These are phyloP conservation scores for Postia placenta DNA, from an alignment of 768 basidiomycete species.

Conservation along the genomic window DNA sequence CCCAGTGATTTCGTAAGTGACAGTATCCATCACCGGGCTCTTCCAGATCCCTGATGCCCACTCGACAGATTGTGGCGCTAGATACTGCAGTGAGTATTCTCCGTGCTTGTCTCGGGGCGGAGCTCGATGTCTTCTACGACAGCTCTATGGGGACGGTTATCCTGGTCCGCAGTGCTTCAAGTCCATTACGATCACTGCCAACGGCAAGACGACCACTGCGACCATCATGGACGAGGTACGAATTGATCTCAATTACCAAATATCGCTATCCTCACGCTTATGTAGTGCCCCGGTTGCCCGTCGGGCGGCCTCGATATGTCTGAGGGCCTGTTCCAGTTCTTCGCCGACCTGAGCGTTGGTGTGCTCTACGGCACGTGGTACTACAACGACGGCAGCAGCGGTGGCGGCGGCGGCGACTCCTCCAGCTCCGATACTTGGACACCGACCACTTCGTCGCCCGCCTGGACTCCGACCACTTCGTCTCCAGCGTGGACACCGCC, in stretches of 20 bases:
- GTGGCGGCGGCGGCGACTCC: conserved; percentile 2
- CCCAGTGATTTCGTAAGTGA: conserved; percentile 27
- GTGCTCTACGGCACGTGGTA: conserved; percentile 60
- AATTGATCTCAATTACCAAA: not conserved
- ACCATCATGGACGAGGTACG: conserved; percentile 56
- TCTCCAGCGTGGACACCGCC: conserved; percentile 18
- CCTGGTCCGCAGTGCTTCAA: conserved; percentile 63
- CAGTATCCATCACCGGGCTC: not conserved
- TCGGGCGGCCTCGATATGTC: conserved; percentile 65
- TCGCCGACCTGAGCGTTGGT: conserved; percentile 42
- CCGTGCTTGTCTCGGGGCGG: not conserved
- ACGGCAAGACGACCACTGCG: conserved; percentile 54
- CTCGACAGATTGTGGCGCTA: conserved; percentile 28
- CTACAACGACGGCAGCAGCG: conserved; percentile 35
- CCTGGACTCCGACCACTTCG: conserved; percentile 8
- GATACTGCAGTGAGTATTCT: conserved; percentile 28
- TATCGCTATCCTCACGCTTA: not conserved
- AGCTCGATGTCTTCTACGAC: conserved; percentile 3
- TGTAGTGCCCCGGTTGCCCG: conserved; percentile 65
- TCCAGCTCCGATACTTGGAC: conserved; percentile 17
- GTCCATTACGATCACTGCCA: conserved; percentile 52
- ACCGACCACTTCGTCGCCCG: conserved; percentile 12
- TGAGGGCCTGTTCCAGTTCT: conserved; percentile 57
- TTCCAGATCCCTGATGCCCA: not conserved
- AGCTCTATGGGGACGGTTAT: conserved; percentile 53